A percentile compares a stretch with the other conserved stretches of the same genome.
phyloP scores from a whole-genome alignment of 352 stramenopile species.

The Phytophthora gonapodyides region DNA sequence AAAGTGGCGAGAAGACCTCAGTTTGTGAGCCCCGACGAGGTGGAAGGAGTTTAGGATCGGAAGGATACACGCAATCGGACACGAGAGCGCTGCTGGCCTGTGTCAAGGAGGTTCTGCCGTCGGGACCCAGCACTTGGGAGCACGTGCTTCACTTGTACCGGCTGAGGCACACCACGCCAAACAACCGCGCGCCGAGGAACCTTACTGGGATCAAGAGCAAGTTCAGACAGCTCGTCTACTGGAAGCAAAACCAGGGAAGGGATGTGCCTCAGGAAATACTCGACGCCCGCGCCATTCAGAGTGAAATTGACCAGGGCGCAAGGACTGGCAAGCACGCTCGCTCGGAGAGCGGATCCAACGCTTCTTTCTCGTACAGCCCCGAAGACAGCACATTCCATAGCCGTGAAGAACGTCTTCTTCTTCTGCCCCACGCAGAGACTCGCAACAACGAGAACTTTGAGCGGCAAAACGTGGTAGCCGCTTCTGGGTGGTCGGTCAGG shows the following conservation, averaged over 20 bases:
- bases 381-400: constrained; percentile 7
- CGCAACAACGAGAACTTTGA: constrained; percentile 22
- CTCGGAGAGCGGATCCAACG: constrained; percentile 17
- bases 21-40: constrained; percentile 16
- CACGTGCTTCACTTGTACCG: constrained; percentile 41
- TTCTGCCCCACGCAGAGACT: constrained; percentile 9
- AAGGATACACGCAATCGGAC: constrained; percentile 38
- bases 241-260: constrained; percentile 22
- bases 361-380: constrained; percentile 9
- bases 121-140: constrained; percentile 32
- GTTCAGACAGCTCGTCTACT: constrained; percentile 44
- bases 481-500: constrained; percentile 8
- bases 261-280: constrained; percentile 22
- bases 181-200: constrained; percentile 32
- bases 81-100: constrained; percentile 29
- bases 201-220: constrained; percentile 39
- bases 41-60: constrained; percentile 34
- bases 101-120: constrained; percentile 34
- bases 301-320: constrained; percentile 22
- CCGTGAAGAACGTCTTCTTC: constrained; percentile 10
- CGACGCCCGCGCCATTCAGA: constrained; percentile 38
- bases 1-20: constrained; percentile 13
- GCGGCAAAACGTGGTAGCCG: constrained; percentile 16
- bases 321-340: constrained; percentile 18
- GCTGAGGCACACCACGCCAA: constrained; percentile 28